Conservation (phyloP, 2,329 filamentous ascomycete genomes). For the Stagonosporopsis chrysanthemi region DNA sequence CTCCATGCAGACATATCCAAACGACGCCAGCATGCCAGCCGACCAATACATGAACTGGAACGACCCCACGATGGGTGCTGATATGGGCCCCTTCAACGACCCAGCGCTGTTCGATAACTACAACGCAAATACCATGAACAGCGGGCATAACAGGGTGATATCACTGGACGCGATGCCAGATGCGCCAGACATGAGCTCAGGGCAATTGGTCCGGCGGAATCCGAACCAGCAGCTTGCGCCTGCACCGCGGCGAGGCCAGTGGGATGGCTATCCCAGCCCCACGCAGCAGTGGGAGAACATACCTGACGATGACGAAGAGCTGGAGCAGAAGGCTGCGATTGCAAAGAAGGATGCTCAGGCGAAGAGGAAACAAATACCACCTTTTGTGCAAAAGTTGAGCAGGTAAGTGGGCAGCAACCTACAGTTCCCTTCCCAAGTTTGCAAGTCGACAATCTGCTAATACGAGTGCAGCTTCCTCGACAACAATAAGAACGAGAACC, state of each 20-base stretch:
- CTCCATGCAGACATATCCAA: conserved; percentile 60
- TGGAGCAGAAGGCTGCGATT: conserved; percentile 79
- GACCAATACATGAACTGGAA: conserved; percentile 50
- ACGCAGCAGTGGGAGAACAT: conserved; percentile 63
- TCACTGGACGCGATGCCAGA: conserved; percentile 44
- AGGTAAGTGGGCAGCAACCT: conserved; percentile 67
- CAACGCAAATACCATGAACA: conserved; percentile 22
- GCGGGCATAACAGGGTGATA: conserved; percentile 41
- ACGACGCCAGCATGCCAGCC: conserved; percentile 50
- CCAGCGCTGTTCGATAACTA: conserved; percentile 47
- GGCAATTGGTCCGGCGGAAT: conserved; percentile 56
- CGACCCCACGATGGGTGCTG: conserved; percentile 33
- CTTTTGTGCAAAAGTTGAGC: conserved; percentile 97
- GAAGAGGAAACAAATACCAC: conserved; percentile 94
- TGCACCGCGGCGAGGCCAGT: conserved; percentile 47
- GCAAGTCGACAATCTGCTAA: conserved; percentile 19
- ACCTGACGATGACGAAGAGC: conserved; percentile 73
- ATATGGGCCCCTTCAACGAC: conserved; percentile 47
- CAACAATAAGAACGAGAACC: conserved; percentile 87
- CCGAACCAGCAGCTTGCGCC: conserved; percentile 56
- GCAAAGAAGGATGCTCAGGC: conserved; percentile 88
- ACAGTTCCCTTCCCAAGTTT: too few relatives aligned
- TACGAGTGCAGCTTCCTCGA: conserved; percentile 79
- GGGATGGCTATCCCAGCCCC: conserved; percentile 51
- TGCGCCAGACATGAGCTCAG: conserved; percentile 39